Evolutionary conservation across 2,329 filamentous ascomycete species (phyloP), one percentile per base, ranked within the genome.

Genomic region (Aspergillus ustus): DNA sequence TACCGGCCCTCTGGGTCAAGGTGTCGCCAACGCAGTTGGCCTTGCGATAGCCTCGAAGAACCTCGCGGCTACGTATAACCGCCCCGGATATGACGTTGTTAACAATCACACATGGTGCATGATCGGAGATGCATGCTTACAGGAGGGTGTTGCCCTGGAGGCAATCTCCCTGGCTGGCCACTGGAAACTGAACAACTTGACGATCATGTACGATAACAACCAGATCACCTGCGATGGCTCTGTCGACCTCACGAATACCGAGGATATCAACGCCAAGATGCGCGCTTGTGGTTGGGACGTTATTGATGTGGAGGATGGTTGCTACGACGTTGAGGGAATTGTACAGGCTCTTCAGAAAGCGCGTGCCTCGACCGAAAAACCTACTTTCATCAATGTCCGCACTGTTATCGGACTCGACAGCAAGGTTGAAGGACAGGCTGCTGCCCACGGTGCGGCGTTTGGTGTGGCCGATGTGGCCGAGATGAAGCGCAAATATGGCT

Each of bases 171-270:
- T 86, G 6, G 80, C 83, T 48, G 84, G 85, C 37, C 84, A 87
- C 63, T 77, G 81, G 70, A 80, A 78, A 64, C 75, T 88, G 9
- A 82, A 84, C 73, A 87, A 87, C 69, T 73, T 88, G 1, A 81
- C 81, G 3, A 72, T 87, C 28, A 82, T 87, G 51, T 87, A 87
- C 65, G 85, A 87, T 65, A 87, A 88, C 72, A 87, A 87, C 70
- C 82, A 85, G 66, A 77, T 87, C 52, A 87, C 84, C 5, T 87
- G 85, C 66, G 85, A 87, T 60, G 85, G 85, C 1, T 80, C 79
- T 2, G 80, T 86, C 2, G 83, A 86, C 69, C 74, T 82, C 34
- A 80, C 80, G 2, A 85, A 84, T 63, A 84, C 79, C 0, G 85
- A 87, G 66, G 84, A 87, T 50, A 76, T 86, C 66, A 86, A 87